Percentiles rank a stretch among this genome's conserved stretches.
Conservation (phyloP, 2,329 filamentous ascomycete species). For the Aspergillus vadensis region DNA sequence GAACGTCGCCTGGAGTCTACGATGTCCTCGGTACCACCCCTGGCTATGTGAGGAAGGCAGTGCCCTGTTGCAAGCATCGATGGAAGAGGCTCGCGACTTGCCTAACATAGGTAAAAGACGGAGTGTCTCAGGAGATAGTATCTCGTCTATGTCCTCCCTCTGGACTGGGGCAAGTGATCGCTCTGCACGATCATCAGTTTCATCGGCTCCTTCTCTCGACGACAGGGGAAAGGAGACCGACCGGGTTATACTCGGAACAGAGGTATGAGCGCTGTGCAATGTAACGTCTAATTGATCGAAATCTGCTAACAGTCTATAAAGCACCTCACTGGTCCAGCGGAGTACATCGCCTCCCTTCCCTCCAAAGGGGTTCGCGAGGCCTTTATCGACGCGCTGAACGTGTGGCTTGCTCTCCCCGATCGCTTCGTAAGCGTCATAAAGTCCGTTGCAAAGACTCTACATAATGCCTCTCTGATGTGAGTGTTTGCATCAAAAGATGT, state of each 20-base stretch:
- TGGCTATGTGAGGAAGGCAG: conserved; percentile 7
- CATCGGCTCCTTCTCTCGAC: neutral
- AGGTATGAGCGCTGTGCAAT: neutral
- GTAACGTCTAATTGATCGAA: neutral
- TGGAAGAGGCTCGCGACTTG: neutral
- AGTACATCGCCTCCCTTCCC: conserved; percentile 36
- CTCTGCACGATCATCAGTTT: neutral
- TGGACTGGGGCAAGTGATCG: neutral
- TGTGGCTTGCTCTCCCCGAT: conserved; percentile 39
- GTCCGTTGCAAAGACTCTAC: conserved; percentile 39
- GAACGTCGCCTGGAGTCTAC: conserved; percentile 22
- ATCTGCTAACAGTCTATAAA: neutral
- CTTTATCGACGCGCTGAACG: conserved; percentile 43
- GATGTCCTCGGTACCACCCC: conserved; percentile 22
- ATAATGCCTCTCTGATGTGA: conserved; percentile 44
- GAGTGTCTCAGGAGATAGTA: conserved; percentile 1
- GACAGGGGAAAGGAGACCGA: neutral
- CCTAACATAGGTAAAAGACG: neutral
- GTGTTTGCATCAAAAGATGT: neutral
- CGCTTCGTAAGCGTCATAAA: conserved; percentile 36
- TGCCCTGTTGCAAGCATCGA: neutral
- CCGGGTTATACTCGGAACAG: neutral
- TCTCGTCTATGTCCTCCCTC: conserved; percentile 1
- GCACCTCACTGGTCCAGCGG: conserved; percentile 10
- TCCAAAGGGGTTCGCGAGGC: conserved; percentile 43